These are phyloP conservation scores for Leishmania amazonensis DNA, from an alignment of 208 protist genomes.

Conservation along the genomic window DNA sequence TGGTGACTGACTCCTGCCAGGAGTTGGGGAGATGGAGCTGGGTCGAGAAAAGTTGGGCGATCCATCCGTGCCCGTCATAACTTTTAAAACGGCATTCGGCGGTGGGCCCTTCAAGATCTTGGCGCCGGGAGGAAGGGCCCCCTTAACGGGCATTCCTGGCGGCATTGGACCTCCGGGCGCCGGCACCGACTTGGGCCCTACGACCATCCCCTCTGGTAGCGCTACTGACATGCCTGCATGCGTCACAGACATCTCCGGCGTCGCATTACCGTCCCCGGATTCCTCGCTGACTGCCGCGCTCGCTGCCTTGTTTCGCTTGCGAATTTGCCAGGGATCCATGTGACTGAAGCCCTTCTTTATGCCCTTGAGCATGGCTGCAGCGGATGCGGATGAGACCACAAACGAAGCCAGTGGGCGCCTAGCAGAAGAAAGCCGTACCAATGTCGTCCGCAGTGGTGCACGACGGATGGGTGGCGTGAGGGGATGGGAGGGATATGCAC, in stretches of 20 bases:
- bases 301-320: constrained; percentile 3
- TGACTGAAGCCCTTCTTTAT: constrained; percentile 24
- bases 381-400: not conserved
- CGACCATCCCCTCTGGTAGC: constrained; percentile 2
- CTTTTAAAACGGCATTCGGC: constrained; percentile 34
- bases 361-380: constrained; percentile 17
- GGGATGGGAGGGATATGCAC: not conserved
- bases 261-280: not conserved
- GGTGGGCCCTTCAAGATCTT: constrained; percentile 57
- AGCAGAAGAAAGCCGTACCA: not conserved
- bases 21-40: constrained; percentile 2
- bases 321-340: constrained; percentile 23
- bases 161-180: constrained; percentile 5
- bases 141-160: constrained; percentile 12
- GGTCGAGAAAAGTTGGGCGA: constrained; percentile 1
- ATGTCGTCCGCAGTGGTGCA: not conserved
- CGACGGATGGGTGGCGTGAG: not conserved
- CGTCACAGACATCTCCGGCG: not conserved
- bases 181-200: constrained; percentile 26
- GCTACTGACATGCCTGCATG: not conserved
- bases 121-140: constrained; percentile 33
- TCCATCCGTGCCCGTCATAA: constrained; percentile 28
- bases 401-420: not conserved
- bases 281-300: not conserved
- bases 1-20: constrained; percentile 24